Evolutionary conservation across 2,329 filamentous ascomycete species (phyloP), one percentile per base, ranked within the genome.

Genomic region (Apiospora marii): DNA sequence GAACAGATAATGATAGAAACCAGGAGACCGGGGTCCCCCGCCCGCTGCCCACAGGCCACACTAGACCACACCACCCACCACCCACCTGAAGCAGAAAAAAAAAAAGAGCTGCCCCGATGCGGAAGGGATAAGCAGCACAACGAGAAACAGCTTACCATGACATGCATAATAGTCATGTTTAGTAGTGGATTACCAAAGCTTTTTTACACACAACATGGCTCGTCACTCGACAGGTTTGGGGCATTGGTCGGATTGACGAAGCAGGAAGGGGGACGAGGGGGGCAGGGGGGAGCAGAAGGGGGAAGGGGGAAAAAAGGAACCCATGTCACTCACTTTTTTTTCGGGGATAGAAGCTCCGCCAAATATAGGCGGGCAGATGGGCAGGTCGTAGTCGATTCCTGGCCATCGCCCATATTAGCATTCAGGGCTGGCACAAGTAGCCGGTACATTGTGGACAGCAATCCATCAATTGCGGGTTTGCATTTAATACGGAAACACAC

Each of bases 341-440:
- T 61, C 53, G 53, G 53, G 53, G 53, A 37, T 19, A 8, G 30
- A 61, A 37, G 53, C 30, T 61, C 53, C 53, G 53, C 53, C 6
- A 37, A 22, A 61, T 37, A 37, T 12, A 19, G 27, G 27, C 4
- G 53, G 16, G 30, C 27, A 19, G 53, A 61, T 61, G 53, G 53
- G 53, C 53, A 61, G 22, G 53, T 22, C 53, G 53, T 10, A 37
- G 16, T 61, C 53, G 53, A 61, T 37, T 61, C 53, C 53, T 61
- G 53, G 53, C 53, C 53, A 61, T 61, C 53, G 53, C 46, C 46
- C 51, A 58, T 34, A 61, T 22, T 61, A 61, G 53, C 53, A 61
- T 61, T 61, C 53, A 61, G 53, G 53, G 53, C 53, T 22, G 53
- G 30, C 53, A 24, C 46, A 48, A 22, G 46, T 49, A 49, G 22